Evolutionary conservation across 306 rosid genomes (phyloP).

Genomic region (Vigna mungo): DNA sequence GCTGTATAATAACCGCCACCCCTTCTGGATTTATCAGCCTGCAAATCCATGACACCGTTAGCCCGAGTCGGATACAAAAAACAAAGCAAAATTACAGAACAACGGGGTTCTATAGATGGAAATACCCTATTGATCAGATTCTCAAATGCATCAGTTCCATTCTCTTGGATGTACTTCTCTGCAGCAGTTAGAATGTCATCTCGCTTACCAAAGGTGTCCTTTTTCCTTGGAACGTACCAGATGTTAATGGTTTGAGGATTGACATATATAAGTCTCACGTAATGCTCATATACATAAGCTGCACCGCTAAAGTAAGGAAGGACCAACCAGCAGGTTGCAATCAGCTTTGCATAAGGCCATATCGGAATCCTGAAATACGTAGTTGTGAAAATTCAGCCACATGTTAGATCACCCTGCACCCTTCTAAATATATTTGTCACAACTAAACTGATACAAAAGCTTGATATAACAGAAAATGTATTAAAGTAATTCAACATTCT

Average conservation of each 20-base stretch:
- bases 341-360: slow-evolving; percentile 95
- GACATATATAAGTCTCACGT: slow-evolving; percentile 78
- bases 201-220: slow-evolving; percentile 59
- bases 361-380: slow-evolving; percentile 77
- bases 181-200: slow-evolving; percentile 88
- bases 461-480: slow-evolving; percentile 10
- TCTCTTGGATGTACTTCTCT: slow-evolving; percentile 83
- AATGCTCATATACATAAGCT: slow-evolving; percentile 89
- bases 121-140: slow-evolving; percentile 76
- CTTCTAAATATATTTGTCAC: slow-evolving; percentile 12
- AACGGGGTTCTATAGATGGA: slow-evolving; percentile 26
- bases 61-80: slow-evolving; percentile 17
- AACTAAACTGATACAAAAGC: slow-evolving; percentile 18
- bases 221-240: slow-evolving; percentile 91
- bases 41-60: slow-evolving; percentile 41
- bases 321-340: slow-evolving; percentile 87
- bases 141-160: slow-evolving; percentile 78
- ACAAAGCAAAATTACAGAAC: slow-evolving; percentile 13
- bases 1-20: slow-evolving; percentile 41
- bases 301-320: slow-evolving; percentile 94
- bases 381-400: slow-evolving; percentile 30
- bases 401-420: slow-evolving; percentile 2
- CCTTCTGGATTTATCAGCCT: slow-evolving; percentile 78
- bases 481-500: slow-evolving; percentile 8
- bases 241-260: slow-evolving; percentile 80